These are phyloP conservation scores for Cytospora piceae DNA, from an alignment of 2,329 filamentous ascomycete genomes.

Conservation along the genomic window DNA sequence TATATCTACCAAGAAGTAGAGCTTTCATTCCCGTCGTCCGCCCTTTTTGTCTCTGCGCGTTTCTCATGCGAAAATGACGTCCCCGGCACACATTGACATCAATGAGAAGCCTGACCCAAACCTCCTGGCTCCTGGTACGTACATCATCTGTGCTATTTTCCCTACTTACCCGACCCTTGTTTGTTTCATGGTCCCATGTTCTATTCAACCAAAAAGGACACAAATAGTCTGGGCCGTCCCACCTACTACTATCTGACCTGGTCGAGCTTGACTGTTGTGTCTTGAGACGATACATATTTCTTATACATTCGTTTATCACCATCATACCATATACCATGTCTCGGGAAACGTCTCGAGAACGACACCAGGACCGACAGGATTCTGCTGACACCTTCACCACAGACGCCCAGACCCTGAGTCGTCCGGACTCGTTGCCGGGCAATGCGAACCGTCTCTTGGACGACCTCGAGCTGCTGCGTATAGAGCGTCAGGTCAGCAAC, in stretches of 20 bases:
- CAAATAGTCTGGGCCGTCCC: neutral
- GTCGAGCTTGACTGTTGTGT: neutral
- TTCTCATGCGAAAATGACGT: conserved; percentile 25
- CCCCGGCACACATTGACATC: conserved; percentile 27
- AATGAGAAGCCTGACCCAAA: conserved; percentile 25
- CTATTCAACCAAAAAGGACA: neutral
- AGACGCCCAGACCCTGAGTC: conserved; percentile 31
- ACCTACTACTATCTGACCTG: neutral
- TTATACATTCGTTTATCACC: neutral
- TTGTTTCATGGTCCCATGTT: neutral
- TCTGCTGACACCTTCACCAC: conserved; percentile 22
- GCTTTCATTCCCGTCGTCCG: neutral
- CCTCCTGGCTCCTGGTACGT: conserved; percentile 23
- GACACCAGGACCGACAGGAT: neutral
- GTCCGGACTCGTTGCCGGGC: conserved; percentile 37
- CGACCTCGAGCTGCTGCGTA: conserved; percentile 53
- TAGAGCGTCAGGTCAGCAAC: conserved; percentile 51
- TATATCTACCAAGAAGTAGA: neutral
- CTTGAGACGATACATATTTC: neutral
- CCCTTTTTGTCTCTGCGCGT: neutral
- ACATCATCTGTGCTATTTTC: neutral
- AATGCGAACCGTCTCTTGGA: conserved; percentile 48
- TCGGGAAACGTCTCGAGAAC: neutral
- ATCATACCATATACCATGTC: conserved; percentile 9
- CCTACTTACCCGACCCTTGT: conserved; percentile 3